A percentile compares a stretch with the other conserved stretches of the same genome.
Conservation (phyloP, 306 rosid genomes). For the Lathyrus tuberosus region DNA sequence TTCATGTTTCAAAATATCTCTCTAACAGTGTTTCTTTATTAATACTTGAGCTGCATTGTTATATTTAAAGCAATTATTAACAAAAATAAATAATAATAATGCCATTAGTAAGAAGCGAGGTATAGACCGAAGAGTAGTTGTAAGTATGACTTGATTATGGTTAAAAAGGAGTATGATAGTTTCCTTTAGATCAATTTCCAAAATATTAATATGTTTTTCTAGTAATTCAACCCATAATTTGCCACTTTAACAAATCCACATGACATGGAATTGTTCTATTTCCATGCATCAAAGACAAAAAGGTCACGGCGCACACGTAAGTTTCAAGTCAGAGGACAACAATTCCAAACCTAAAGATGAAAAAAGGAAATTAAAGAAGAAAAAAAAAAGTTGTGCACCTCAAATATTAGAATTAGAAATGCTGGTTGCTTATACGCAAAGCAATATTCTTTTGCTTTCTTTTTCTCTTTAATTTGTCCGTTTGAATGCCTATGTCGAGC, state of each 20-base stretch:
- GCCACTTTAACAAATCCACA: neutral
- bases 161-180: neutral
- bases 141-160: neutral
- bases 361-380: neutral
- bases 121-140: too few relatives aligned
- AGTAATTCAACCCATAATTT: neutral
- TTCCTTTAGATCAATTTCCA: too few relatives aligned
- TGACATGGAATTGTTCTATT: too few relatives aligned
- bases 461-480: conserved; percentile 12
- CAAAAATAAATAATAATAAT: too few relatives aligned
- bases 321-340: neutral
- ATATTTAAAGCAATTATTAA: neutral
- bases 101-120: too few relatives aligned
- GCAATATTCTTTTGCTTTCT: conserved; percentile 32
- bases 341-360: conserved; percentile 18
- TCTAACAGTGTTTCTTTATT: neutral
- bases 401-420: conserved; percentile 25
- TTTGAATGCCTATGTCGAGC: conserved; percentile 11
- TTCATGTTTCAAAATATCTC: neutral
- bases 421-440: conserved; percentile 39
- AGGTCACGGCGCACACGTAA: neutral
- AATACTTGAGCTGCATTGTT: neutral
- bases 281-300: conserved; percentile 17
- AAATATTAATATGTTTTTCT: neutral
- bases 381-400: conserved; percentile 4